These are phyloP conservation scores for Vitis riparia DNA, from an alignment of 164 flowering plant genomes.

Conservation along the genomic window DNA sequence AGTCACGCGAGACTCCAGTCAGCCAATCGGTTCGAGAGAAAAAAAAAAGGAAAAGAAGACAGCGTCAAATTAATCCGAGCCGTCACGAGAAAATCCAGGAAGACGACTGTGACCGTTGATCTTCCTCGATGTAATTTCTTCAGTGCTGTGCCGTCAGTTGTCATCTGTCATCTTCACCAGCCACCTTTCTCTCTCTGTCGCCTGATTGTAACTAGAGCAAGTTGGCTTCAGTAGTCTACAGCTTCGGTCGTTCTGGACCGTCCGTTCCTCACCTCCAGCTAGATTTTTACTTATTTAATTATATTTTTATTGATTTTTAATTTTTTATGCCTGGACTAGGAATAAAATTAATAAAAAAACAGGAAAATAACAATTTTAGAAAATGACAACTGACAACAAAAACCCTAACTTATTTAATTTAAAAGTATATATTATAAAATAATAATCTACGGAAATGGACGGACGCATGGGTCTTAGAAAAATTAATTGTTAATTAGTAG, in stretches of 20 bases:
- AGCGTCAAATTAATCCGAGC: neutral
- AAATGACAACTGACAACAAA: neutral
- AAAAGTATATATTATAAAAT: neutral
- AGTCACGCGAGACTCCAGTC: too few relatives aligned
- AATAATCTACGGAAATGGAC: neutral
- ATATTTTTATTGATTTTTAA: neutral
- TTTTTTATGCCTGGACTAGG: neutral
- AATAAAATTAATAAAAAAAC: neutral
- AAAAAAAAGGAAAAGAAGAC: neutral
- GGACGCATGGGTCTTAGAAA: neutral
- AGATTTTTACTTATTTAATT: slow-evolving; percentile 9
- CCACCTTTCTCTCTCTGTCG: neutral
- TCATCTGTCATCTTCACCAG: slow-evolving; percentile 9
- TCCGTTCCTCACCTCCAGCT: slow-evolving; percentile 18
- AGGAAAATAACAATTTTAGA: neutral
- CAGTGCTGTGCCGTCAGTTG: too few relatives aligned
- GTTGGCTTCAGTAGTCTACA: slow-evolving; percentile 7
- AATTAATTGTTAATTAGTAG: too few relatives aligned
- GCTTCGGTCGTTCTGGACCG: slow-evolving; percentile 22
- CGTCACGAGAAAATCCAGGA: neutral
- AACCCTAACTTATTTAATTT: neutral
- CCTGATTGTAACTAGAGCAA: slow-evolving; percentile 14
- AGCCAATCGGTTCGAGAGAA: too few relatives aligned
- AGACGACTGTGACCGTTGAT: neutral
- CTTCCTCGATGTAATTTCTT: neutral